Evolutionary conservation across 352 stramenopile species (phyloP), one percentile per base, ranked within the genome.

Genomic region (Pelagophyceae sp.): DNA sequence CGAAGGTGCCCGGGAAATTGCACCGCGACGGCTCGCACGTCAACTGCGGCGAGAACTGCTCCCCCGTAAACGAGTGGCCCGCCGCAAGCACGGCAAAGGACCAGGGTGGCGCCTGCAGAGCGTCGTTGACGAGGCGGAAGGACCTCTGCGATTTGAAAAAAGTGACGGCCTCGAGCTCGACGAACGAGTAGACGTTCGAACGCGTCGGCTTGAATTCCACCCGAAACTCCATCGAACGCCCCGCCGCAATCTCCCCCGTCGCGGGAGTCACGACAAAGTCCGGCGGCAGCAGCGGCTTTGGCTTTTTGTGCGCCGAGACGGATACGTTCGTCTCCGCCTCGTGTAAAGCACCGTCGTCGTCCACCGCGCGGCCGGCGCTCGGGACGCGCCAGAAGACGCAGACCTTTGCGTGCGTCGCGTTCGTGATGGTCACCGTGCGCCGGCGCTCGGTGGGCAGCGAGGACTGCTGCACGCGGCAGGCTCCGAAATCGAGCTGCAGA

Each of bases 81-180:
- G 85, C 84, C 0, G 87, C 85, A 33, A 87, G 88, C 23, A 91
- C 74, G 3, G 89, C 81, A 0, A 96, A 58, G 63, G 85, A 93
- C 91, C 91, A 97, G 29, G 93, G 91, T 25, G 93, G 92, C 38
- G 90, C 92, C 60, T 97, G 92, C 27, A 91, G 95, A 45, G 91
- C 84, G 65, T 95, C 90, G 75, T 96, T 94, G 0, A 97, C 93
- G 37, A 96, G 87, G 6, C 93, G 90, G 76, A 97, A 97, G 20
- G 90, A 96, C 38, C 91, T 87, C 77, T 97, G 96, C 17, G 90
- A 95, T 76, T 96, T 95, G 79, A 96, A 96, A 29, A 89, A 90
- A 50, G 90, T 89, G 72, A 87, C 93, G 31, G 85, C 90, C 77
- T 96, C 92, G 11, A 96, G 82, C 80, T 96, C 91, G 25, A 85